Conservation (phyloP, 768 basidiomycete genomes). For the Lactifluus pinguis region DNA sequence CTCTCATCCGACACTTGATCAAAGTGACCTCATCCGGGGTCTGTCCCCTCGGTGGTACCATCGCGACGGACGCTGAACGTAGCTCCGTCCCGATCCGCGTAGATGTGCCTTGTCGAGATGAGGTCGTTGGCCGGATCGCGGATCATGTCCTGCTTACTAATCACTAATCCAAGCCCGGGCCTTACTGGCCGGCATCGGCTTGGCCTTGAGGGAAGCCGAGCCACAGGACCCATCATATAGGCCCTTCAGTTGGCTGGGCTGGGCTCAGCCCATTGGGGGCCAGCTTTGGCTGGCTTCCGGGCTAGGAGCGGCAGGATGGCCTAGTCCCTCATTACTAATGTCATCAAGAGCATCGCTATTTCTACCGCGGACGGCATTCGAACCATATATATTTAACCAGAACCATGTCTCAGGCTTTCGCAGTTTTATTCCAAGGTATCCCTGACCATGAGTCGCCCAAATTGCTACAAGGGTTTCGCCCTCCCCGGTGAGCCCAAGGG, state of each 20-base stretch:
- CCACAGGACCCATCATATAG: too few species aligned
- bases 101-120: constrained; percentile 31
- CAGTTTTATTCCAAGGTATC: neutral
- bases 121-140: too few species aligned
- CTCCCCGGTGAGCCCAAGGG: constrained; percentile 42
- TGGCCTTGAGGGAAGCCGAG: too few species aligned
- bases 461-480: constrained; percentile 35
- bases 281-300: too few species aligned
- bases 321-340: neutral
- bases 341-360: neutral
- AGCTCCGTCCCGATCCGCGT: constrained; percentile 25
- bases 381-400: neutral
- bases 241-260: too few species aligned
- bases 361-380: neutral
- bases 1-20: constrained; percentile 33
- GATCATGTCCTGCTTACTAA: too few species aligned
- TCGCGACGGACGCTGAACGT: constrained; percentile 24
- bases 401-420: neutral
- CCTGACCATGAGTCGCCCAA: constrained; percentile 19
- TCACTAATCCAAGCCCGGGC: too few species aligned
- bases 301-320: neutral
- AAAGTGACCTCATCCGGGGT: constrained; percentile 23
- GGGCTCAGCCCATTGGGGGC: too few species aligned
- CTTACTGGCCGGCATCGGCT: too few species aligned
- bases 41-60: constrained; percentile 29